phyloP scores from a whole-genome alignment of 768 basidiomycete species.

The Boletus reticulatus region DNA sequence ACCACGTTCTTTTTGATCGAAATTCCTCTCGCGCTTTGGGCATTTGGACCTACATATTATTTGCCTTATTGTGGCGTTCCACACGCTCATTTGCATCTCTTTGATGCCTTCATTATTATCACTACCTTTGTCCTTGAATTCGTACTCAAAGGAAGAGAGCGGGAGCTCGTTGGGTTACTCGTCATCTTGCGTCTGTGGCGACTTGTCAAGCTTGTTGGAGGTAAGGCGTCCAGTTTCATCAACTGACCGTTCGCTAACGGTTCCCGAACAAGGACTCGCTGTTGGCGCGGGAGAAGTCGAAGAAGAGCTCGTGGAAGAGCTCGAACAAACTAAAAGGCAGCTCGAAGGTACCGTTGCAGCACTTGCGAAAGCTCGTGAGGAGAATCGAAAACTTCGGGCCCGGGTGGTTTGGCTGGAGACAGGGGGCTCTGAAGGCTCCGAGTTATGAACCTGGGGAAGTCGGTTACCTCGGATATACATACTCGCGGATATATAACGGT shows the following conservation, averaged over 20 bases:
- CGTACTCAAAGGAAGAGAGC: constrained; percentile 61
- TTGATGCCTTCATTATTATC: constrained; percentile 70
- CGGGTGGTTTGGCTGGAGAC: constrained; percentile 36
- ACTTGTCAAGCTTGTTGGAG: constrained; percentile 70
- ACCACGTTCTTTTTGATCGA: constrained; percentile 74
- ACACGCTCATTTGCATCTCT: constrained; percentile 65
- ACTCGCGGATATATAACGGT: constrained; percentile 5
- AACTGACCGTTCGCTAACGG: not conserved
- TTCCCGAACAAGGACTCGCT: constrained; percentile 54
- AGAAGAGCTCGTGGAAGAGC: constrained; percentile 49
- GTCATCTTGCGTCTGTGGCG: constrained; percentile 79
- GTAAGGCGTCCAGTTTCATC: constrained; percentile 26
- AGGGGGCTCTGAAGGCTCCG: constrained; percentile 33
- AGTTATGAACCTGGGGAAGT: constrained; percentile 25
- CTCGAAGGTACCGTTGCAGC: constrained; percentile 45
- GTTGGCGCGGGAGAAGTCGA: constrained; percentile 72
- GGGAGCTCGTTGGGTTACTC: constrained; percentile 69
- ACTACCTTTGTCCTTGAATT: constrained; percentile 75
- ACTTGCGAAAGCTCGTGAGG: constrained; percentile 44
- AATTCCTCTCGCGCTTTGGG: constrained; percentile 69
- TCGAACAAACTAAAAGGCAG: constrained; percentile 48
- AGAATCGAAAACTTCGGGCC: constrained; percentile 53
- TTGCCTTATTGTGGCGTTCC: constrained; percentile 54
- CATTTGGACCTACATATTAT: constrained; percentile 60
- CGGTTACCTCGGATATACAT: constrained; percentile 8